Base-by-base conservation (phyloP, 805 yeast genomes). In the Suhomyces emberorum region DNA sequence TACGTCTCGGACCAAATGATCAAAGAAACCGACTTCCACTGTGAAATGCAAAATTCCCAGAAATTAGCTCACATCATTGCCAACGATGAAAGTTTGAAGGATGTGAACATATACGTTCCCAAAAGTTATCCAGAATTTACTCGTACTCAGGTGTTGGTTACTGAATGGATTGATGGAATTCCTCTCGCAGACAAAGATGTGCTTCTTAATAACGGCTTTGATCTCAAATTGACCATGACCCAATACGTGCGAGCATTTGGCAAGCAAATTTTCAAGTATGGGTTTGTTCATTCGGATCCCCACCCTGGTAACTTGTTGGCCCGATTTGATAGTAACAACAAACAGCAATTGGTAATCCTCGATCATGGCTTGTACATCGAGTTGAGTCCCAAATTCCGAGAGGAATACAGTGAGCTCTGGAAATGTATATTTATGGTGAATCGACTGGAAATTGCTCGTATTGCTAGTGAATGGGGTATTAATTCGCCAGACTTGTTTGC, bases 151-250 rank as follows among this genome's bases (percentile, higher is more conserved):
- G 77, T 84, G 3, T 55, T 84, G 29, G 70, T 78, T 9, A 71
- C 79, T 17, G 93, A 85, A 56, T 85, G 89, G 88, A 79, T 84
- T 32, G 84, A 84, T 24, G 93, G 89, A 17, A 72, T 75, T 12
- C 57, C 82, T 0, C 57, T 85, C 39, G 60, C 72, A n/a, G 65
- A 71, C 39, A 67, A 65, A 34, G 59, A 68, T 15, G 61, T 54
- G 19, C 55, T 84, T 15, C 48, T 61, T 22, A 59, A 60, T 8
- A 51, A 55, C 9, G 65, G 67, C 1, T 72, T 55, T 48, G 60
- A 74, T 46, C 49, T 68, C 21, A 41, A 56, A 14, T 42, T 51
- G 15, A 60, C 78, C n/a, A 65, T 81, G 74, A 55, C 61, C 14
- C 72, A 68, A 39, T 73, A 81, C 45, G 60, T 78, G 30, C 60